phyloP scores from a whole-genome alignment of 2,329 filamentous ascomycete species.

The Ceratocystiopsis brevicomis region DNA sequence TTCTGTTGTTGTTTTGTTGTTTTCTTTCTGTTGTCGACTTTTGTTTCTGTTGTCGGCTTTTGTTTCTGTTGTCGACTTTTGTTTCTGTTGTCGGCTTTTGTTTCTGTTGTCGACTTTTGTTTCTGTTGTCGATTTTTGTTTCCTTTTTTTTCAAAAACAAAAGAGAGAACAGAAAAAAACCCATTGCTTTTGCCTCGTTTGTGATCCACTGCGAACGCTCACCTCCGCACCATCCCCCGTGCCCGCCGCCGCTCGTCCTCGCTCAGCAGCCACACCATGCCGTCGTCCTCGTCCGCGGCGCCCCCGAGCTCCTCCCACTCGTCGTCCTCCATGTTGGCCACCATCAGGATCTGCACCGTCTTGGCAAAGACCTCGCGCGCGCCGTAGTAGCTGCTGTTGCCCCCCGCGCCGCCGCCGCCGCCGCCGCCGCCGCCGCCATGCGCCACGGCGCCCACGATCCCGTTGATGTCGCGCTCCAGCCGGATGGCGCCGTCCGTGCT shows the following conservation, averaged over 20 bases:
- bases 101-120: no score
- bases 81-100: no score
- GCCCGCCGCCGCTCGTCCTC: slow-evolving; percentile 57
- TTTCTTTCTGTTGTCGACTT: no score
- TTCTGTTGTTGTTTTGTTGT: no score
- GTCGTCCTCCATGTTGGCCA: slow-evolving; percentile 88
- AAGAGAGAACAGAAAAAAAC: no score
- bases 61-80: no score
- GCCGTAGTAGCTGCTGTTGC: slow-evolving; percentile 60
- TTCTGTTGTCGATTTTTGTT: no score
- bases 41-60: no score
- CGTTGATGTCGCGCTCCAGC: slow-evolving; percentile 68
- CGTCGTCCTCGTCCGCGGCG: slow-evolving; percentile 34
- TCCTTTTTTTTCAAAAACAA: no score
- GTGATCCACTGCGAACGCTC: not conserved
- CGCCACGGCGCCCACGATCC: slow-evolving; percentile 49
- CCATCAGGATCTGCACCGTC: slow-evolving; percentile 62
- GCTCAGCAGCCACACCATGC: slow-evolving; percentile 52
- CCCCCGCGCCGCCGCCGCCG: slow-evolving; percentile 38
- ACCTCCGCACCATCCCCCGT: slow-evolving; percentile 40
- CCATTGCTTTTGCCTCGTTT: not conserved
- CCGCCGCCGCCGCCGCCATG: slow-evolving; percentile 50
- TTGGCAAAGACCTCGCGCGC: slow-evolving; percentile 60
- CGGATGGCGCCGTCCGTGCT: slow-evolving; percentile 65
- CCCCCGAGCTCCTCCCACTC: slow-evolving; percentile 63